These are phyloP conservation scores for Cryoendolithus antarcticus DNA, from an alignment of 2,329 filamentous ascomycete species.

Conservation along the genomic window DNA sequence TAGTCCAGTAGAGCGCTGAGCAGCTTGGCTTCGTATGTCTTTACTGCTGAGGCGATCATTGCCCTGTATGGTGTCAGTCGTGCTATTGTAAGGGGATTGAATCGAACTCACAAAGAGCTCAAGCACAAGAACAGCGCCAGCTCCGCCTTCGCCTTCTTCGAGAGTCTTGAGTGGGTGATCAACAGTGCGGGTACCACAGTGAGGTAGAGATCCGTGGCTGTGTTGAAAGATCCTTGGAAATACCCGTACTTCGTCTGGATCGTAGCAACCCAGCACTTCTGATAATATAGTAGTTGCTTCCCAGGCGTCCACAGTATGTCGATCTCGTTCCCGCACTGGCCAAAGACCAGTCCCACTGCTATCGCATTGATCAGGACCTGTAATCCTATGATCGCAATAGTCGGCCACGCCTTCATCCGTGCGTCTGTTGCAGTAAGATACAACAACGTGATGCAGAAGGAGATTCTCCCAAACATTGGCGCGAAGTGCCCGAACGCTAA, in stretches of 20 bases:
- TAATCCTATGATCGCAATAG: slow-evolving; percentile 14
- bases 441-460: slow-evolving; percentile 18
- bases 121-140: slow-evolving; percentile 16
- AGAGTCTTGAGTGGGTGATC: slow-evolving; percentile 17
- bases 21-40: slow-evolving; percentile 18
- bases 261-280: slow-evolving; percentile 11
- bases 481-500: slow-evolving; percentile 15
- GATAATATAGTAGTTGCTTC: slow-evolving; percentile 1
- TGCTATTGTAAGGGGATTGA: not conserved
- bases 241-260: slow-evolving; percentile 11
- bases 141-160: slow-evolving; percentile 15
- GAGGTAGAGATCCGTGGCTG: slow-evolving; percentile 18
- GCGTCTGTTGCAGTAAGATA: slow-evolving; percentile 17
- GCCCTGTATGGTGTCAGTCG: slow-evolving; percentile 9
- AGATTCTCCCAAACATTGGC: slow-evolving; percentile 17
- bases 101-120: slow-evolving; percentile 11
- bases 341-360: slow-evolving; percentile 14
- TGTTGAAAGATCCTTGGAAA: slow-evolving; percentile 17
- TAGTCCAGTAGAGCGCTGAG: slow-evolving; percentile 17
- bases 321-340: slow-evolving; percentile 16
- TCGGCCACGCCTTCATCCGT: slow-evolving; percentile 15
- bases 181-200: slow-evolving; percentile 18
- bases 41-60: slow-evolving; percentile 19
- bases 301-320: slow-evolving; percentile 9
- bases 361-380: slow-evolving; percentile 16